Evolutionary conservation across 129 eudicot species (phyloP), one percentile per base, ranked within the genome.

Genomic region (Artemisia annua): DNA sequence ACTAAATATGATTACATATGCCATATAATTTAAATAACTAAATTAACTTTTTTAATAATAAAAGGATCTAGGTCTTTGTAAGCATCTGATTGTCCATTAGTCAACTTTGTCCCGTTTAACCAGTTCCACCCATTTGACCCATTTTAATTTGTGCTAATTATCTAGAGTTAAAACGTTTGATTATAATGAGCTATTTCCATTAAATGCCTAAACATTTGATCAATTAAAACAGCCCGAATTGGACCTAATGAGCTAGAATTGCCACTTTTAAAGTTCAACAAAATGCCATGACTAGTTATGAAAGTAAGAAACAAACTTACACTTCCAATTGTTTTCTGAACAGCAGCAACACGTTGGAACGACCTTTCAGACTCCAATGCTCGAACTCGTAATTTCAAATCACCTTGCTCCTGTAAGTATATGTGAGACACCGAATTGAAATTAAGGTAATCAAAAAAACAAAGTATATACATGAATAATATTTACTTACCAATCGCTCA

Each of bases 291-390:
- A 32, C 11, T 49, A 44, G 13, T 54, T 70, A 11, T 35, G 15
- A 58, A 58, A 7, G 56, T 65, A 58, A 52, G 28, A 44, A 35
- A 20, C 43, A 65, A 57, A 88, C 96, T 84, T 85, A 94, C 99
- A 81, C 88, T 79, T 79, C 88, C 91, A 35, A 90, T 83, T 81
- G 91, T 94, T 81, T 85, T 90, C 80, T 94, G 99, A 75, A 94
- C 99, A 67, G 91, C 80, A 50, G 99, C 99, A 76, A 94, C 99
- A 28, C 99, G 96, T 73, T 94, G 96, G 79, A 94, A 94, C 39
- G 97, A 83, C 83, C 99, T 94, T 83, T 94, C 99, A 0, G 99
- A 94, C 67, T 94, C 99, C 78, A 94, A 78, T 54, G 99, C 83
- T 53, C 99, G 83, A 63, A 94, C 99, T 55, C 99, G 86, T 43